Percentiles rank a stretch among this genome's conserved stretches.
Conservation (phyloP, 1,284 basidiomycete species). For the Cerrena zonata region DNA sequence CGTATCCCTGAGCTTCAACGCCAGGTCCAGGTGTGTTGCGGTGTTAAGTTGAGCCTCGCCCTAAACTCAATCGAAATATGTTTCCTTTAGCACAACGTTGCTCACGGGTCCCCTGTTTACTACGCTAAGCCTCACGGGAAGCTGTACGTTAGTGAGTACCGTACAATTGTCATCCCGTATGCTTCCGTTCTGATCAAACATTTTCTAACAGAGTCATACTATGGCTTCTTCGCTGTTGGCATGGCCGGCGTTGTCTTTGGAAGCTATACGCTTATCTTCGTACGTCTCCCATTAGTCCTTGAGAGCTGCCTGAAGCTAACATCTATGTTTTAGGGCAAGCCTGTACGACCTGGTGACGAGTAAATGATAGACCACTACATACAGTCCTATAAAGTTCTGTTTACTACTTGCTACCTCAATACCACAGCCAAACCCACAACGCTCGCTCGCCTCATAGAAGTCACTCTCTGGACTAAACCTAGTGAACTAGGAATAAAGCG, state of each 20-base stretch:
- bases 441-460: too few species aligned
- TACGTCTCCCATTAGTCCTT: constrained; percentile 36
- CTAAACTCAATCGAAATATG: not conserved
- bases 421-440: too few species aligned
- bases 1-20: constrained; percentile 58
- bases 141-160: constrained; percentile 42
- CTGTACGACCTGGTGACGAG: too few species aligned
- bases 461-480: too few species aligned
- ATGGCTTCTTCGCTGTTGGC: constrained; percentile 47
- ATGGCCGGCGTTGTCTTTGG: constrained; percentile 49
- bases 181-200: constrained; percentile 3
- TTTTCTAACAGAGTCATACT: constrained; percentile 44
- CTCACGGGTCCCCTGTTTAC: constrained; percentile 35
- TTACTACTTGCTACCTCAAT: too few species aligned
- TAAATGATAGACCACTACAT: too few species aligned
- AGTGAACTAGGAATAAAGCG: too few species aligned
- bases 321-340: too few species aligned
- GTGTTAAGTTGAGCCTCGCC: not conserved
- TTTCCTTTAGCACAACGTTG: constrained; percentile 26
- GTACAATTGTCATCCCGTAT: not conserved
- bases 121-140: constrained; percentile 41
- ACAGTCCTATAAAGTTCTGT: too few species aligned
- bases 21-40: constrained; percentile 50
- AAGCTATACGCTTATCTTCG: constrained; percentile 34
- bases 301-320: too few species aligned